Conservation (phyloP, 1,139 yeast species). For the Citeromyces siamensis region DNA sequence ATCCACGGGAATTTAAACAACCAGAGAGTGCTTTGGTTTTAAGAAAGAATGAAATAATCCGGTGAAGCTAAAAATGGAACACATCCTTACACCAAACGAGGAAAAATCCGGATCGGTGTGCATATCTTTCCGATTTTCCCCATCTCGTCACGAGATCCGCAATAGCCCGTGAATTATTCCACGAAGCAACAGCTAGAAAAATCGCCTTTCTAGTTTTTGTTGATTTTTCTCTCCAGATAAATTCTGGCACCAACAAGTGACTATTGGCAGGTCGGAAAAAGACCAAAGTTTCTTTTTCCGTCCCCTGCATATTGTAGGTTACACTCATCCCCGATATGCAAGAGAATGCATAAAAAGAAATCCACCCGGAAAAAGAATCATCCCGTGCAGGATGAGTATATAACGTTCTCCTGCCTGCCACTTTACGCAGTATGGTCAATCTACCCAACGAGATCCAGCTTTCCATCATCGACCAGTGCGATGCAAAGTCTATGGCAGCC, state of each 20-base stretch:
- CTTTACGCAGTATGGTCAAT: not conserved
- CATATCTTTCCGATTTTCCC: not conserved
- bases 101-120: not conserved
- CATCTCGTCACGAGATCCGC: constrained; percentile 1
- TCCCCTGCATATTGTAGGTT: not conserved
- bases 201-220: not conserved
- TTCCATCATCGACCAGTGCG: not conserved
- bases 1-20: too few relatives aligned
- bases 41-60: too few relatives aligned
- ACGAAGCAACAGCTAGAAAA: not conserved
- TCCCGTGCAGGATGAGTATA: not conserved
- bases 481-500: constrained; percentile 3
- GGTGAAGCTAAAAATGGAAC: too few relatives aligned
- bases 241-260: not conserved
- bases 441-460: not conserved
- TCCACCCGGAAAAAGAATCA: not conserved
- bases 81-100: too few relatives aligned
- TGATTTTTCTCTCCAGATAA: not conserved
- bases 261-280: not conserved
- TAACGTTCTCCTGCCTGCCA: not conserved
- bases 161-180: not conserved
- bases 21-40: too few relatives aligned
- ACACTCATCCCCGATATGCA: not conserved
- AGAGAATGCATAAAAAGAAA: not conserved
- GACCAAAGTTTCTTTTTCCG: not conserved